These are phyloP conservation scores for Celoporthe dispersa DNA, from an alignment of 2,329 filamentous ascomycete genomes.

Conservation along the genomic window DNA sequence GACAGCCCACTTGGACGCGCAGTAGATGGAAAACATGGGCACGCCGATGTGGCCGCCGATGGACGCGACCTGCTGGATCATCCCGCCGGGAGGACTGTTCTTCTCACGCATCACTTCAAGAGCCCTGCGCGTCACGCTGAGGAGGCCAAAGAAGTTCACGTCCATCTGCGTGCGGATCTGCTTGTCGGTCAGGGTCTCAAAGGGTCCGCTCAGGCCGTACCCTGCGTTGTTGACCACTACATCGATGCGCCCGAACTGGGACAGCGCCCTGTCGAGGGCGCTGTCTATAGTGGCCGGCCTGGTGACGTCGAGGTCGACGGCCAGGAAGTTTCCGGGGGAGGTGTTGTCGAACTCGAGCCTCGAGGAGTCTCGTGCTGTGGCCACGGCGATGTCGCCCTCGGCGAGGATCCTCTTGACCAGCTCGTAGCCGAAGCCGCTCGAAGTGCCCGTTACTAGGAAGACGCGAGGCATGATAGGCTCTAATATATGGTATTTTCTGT, in stretches of 20 bases:
- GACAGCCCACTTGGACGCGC: conserved; percentile 34
- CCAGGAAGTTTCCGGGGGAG: conserved; percentile 32
- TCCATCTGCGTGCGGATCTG: conserved; percentile 36
- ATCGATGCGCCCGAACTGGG: conserved; percentile 40
- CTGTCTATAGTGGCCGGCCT: conserved; percentile 40
- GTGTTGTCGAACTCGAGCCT: conserved; percentile 54
- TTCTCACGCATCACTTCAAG: conserved; percentile 37
- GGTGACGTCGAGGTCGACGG: conserved; percentile 22
- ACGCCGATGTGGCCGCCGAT: conserved; percentile 31
- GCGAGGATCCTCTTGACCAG: conserved; percentile 49
- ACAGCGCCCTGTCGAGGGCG: conserved; percentile 39
- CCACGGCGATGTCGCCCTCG: conserved; percentile 54
- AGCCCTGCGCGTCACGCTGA: conserved; percentile 34
- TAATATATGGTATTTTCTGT: background rate
- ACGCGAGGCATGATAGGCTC: conserved; percentile 38
- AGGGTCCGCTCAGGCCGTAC: conserved; percentile 42
- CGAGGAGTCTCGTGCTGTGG: conserved; percentile 49
- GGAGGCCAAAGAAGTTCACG: conserved; percentile 38
- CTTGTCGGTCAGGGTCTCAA: conserved; percentile 32
- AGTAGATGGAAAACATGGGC: conserved; percentile 33
- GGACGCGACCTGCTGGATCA: conserved; percentile 34
- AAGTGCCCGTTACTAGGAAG: conserved; percentile 59
- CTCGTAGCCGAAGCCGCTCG: conserved; percentile 54
- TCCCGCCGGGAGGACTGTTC: conserved; percentile 34
- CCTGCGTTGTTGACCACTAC: conserved; percentile 43